Percentiles rank a stretch among this genome's conserved stretches.
phyloP scores from a whole-genome alignment of 129 eudicot genomes.

The Gnaphalium uliginosum region DNA sequence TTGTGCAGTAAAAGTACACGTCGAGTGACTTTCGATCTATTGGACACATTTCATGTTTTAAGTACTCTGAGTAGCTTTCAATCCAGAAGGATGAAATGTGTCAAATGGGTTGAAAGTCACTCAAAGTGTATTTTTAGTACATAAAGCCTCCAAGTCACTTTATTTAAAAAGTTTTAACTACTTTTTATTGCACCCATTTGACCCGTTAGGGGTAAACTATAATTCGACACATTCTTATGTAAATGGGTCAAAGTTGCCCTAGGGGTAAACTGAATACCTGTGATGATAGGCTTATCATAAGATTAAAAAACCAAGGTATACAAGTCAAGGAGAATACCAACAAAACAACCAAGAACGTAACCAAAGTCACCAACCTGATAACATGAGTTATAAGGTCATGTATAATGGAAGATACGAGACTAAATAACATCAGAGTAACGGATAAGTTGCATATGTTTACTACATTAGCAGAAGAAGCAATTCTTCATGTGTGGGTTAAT shows the following conservation, averaged over 20 bases:
- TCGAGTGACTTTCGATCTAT: not conserved
- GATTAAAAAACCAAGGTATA: slow-evolving; percentile 77
- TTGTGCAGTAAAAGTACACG: not conserved
- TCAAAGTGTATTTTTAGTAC: too few relatives aligned
- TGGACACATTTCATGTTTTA: not conserved
- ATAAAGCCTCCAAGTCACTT: too few relatives aligned
- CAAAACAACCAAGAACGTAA: slow-evolving; percentile 61
- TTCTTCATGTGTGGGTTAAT: not conserved
- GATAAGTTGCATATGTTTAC: not conserved
- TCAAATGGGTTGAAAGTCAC: too few relatives aligned
- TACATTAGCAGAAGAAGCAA: slow-evolving; percentile 8
- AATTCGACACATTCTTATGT: not conserved
- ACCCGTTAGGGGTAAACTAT: not conserved
- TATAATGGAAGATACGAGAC: not conserved
- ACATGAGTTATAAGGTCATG: slow-evolving; percentile 19
- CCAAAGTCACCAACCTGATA: slow-evolving; percentile 68
- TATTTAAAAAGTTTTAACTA: too few relatives aligned
- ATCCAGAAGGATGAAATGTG: too few relatives aligned
- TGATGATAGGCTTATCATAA: slow-evolving; percentile 84
- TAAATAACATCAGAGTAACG: not conserved
- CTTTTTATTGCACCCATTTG: not conserved
- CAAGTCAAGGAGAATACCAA: slow-evolving; percentile 66
- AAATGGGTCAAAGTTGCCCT: not conserved
- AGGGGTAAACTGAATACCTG: slow-evolving; percentile 59
- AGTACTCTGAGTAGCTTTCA: too few relatives aligned